phyloP scores from a whole-genome alignment of 352 stramenopile species.

The Phytophthora constricta region DNA sequence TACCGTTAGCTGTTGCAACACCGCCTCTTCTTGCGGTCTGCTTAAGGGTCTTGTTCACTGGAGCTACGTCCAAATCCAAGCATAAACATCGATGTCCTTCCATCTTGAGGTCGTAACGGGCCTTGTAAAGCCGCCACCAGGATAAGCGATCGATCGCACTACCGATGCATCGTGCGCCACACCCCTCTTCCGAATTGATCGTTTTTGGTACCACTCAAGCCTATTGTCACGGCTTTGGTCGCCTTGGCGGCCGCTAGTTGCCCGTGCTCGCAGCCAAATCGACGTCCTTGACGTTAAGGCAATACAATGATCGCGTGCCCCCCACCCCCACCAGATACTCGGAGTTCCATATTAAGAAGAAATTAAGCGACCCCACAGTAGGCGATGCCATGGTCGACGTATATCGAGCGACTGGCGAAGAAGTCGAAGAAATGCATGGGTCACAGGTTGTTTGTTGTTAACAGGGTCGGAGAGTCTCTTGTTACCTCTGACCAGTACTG shows the following conservation, averaged over 20 bases:
- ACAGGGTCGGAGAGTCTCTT: slow-evolving; percentile 12
- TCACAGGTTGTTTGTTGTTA: slow-evolving; percentile 24
- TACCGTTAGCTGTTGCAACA: not conserved
- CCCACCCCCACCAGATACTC: slow-evolving; percentile 28
- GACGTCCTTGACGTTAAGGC: too few species aligned
- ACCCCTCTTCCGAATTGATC: slow-evolving; percentile 23
- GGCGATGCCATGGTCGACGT: not conserved
- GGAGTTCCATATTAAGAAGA: slow-evolving; percentile 17
- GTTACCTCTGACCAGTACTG: slow-evolving; percentile 12
- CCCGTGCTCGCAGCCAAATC: too few species aligned
- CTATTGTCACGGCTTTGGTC: slow-evolving; percentile 27
- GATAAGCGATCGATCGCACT: slow-evolving; percentile 1
- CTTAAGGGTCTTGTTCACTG: not conserved
- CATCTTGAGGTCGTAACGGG: not conserved
- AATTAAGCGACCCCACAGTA: slow-evolving; percentile 25
- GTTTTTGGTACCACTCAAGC: slow-evolving; percentile 24
- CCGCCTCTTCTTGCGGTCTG: not conserved
- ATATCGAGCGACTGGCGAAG: not conserved
- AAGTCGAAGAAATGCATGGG: slow-evolving; percentile 14
- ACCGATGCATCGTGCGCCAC: slow-evolving; percentile 21
- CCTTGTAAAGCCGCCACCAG: slow-evolving; percentile 6
- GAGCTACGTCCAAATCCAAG: not conserved
- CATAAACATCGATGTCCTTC: not conserved
- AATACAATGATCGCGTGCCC: too few species aligned
- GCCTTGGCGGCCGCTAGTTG: too few species aligned